Percentiles rank a stretch among this genome's conserved stretches.
phyloP scores from a whole-genome alignment of 2,329 filamentous ascomycete genomes.

The Fusarium agapanthi region DNA sequence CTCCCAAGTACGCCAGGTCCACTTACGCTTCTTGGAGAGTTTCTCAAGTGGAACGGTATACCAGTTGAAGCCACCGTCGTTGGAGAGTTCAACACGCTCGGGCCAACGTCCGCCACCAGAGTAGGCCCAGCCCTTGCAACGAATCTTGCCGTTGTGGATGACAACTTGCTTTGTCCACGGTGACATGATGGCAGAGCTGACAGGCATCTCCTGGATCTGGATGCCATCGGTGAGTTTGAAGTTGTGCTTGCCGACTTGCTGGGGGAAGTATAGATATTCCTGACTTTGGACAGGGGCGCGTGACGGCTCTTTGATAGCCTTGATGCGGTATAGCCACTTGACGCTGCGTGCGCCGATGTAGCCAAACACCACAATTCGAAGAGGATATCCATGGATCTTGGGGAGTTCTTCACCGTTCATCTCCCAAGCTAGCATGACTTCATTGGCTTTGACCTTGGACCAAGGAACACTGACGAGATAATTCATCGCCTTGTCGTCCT shows the following conservation, averaged over 20 bases:
- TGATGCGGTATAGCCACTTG: conserved; percentile 71
- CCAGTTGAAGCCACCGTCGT: conserved; percentile 71
- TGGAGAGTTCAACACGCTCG: conserved; percentile 69
- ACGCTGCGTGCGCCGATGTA: conserved; percentile 73
- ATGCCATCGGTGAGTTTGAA: conserved; percentile 66
- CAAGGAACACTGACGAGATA: conserved; percentile 74
- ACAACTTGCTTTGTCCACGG: conserved; percentile 69
- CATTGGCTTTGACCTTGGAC: conserved; percentile 72
- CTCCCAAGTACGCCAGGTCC: conserved; percentile 72
- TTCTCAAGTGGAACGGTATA: conserved; percentile 69
- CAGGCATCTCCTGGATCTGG: conserved; percentile 77
- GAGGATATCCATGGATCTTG: conserved; percentile 71
- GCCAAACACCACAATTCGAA: conserved; percentile 69
- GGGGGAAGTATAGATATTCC: conserved; percentile 75
- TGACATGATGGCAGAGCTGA: conserved; percentile 72
- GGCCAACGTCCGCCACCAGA: conserved; percentile 68
- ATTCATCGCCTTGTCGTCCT: conserved; percentile 70
- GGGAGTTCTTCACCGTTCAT: conserved; percentile 75
- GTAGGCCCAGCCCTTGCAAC: conserved; percentile 66
- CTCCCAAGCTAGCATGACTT: conserved; percentile 75
- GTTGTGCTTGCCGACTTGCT: conserved; percentile 75
- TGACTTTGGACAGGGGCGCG: conserved; percentile 69
- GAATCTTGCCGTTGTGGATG: conserved; percentile 67
- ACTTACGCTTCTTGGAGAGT: conserved; percentile 68
- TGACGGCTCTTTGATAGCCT: conserved; percentile 65